Evolutionary conservation across 2,329 filamentous ascomycete genomes (phyloP).

Genomic region (Colletotrichum simmondsii): DNA sequence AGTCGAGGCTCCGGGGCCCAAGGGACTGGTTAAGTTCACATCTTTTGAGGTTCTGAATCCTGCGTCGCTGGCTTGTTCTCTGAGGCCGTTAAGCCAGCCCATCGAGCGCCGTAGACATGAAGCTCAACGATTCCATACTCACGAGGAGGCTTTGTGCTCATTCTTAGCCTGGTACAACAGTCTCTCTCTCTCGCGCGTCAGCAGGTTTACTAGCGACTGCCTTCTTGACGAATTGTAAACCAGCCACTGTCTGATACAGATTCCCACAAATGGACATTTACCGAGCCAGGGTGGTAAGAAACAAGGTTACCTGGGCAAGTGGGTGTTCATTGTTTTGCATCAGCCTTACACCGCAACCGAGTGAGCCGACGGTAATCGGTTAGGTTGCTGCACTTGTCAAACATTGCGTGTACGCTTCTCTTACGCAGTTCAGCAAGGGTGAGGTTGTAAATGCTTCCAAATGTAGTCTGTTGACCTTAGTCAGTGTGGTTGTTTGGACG

Average conservation of each 20-base stretch:
- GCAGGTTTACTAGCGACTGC: background rate
- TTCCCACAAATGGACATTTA: background rate
- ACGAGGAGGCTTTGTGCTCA: background rate
- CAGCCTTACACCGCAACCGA: constrained; percentile 11
- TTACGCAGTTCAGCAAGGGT: background rate
- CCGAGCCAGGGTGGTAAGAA: background rate
- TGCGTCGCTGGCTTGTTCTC: background rate
- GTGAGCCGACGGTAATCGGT: background rate
- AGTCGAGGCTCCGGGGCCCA: background rate
- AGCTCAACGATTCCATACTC: background rate
- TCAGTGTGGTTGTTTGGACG: background rate
- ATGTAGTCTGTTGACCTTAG: background rate
- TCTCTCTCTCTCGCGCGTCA: background rate
- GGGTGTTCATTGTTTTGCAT: constrained; percentile 1
- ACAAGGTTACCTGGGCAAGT: constrained; percentile 1
- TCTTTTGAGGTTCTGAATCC: background rate
- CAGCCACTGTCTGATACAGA: background rate
- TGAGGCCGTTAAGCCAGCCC: no score
- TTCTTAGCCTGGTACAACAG: background rate
- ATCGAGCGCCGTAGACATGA: background rate
- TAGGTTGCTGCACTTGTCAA: background rate
- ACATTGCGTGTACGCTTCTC: background rate
- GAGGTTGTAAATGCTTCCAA: background rate
- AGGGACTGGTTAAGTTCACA: background rate
- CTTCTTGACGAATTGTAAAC: background rate